Conservation (phyloP, 768 basidiomycete species). For the Lactarius psammicola region DNA sequence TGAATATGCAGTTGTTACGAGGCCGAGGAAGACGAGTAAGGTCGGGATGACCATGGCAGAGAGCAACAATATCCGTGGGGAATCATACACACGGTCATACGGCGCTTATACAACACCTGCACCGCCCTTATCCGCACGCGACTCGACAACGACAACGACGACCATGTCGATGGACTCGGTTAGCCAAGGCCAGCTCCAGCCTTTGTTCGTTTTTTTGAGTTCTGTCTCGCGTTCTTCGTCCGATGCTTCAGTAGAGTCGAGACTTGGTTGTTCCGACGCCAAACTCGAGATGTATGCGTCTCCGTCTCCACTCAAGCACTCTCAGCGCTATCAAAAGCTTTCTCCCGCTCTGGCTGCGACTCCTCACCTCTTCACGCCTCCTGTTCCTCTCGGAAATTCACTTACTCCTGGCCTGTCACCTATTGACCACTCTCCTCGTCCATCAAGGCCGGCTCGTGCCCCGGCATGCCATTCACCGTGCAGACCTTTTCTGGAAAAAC, state of each 20-base stretch:
- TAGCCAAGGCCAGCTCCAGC: background rate
- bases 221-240: conserved; percentile 14
- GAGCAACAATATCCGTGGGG: conserved; percentile 16
- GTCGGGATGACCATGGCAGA: conserved; percentile 27
- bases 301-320: conserved; percentile 22
- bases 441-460: background rate
- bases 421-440: conserved; percentile 24
- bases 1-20: conserved; percentile 36
- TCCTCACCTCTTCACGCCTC: conserved; percentile 27
- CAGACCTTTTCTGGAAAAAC: conserved; percentile 17
- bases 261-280: background rate
- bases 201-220: background rate
- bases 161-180: conserved; percentile 10
- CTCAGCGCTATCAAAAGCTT: conserved; percentile 6
- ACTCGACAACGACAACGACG: background rate
- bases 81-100: background rate
- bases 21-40: conserved; percentile 25
- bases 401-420: conserved; percentile 25
- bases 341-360: conserved; percentile 26
- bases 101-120: background rate
- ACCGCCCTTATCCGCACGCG: background rate
- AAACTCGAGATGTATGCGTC: conserved; percentile 28
- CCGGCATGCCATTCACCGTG: conserved; percentile 6
- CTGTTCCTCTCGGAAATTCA: conserved; percentile 6
- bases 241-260: conserved; percentile 7